phyloP scores from a whole-genome alignment of 352 stramenopile species.

The Peronosclerospora sorghi region DNA sequence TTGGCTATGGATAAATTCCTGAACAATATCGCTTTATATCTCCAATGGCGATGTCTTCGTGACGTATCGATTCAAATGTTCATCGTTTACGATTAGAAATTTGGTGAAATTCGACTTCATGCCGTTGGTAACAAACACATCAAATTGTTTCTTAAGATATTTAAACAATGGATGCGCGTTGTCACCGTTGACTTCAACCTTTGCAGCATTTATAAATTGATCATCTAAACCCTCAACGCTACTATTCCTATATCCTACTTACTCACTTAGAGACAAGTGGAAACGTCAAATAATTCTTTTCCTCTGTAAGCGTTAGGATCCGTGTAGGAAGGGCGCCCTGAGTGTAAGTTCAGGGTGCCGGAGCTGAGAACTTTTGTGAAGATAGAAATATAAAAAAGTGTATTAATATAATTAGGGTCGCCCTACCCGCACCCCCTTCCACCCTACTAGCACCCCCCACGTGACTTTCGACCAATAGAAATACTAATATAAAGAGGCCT shows the following conservation, averaged over 20 bases:
- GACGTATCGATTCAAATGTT: constrained; percentile 57
- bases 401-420: too few species aligned
- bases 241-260: not conserved
- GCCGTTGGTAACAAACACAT: constrained; percentile 53
- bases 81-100: constrained; percentile 69
- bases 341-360: too few species aligned
- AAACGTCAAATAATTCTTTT: constrained; percentile 71
- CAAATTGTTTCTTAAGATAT: constrained; percentile 77
- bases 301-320: constrained; percentile 71
- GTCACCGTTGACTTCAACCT: constrained; percentile 90
- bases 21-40: constrained; percentile 57
- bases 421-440: too few species aligned
- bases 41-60: constrained; percentile 48
- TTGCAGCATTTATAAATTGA: not conserved
- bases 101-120: constrained; percentile 88
- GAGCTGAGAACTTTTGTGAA: too few species aligned
- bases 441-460: too few species aligned
- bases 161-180: constrained; percentile 83
- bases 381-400: too few species aligned
- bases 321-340: too few species aligned
- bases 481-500: too few species aligned
- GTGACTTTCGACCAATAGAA: too few species aligned
- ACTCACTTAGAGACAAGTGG: constrained; percentile 71
- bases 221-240: not conserved
- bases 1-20: constrained; percentile 23